A percentile compares a stretch with the other conserved stretches of the same genome.
Evolutionary conservation across 1,284 basidiomycete species (phyloP).

Genomic region (Ceratobasidium sp.): DNA sequence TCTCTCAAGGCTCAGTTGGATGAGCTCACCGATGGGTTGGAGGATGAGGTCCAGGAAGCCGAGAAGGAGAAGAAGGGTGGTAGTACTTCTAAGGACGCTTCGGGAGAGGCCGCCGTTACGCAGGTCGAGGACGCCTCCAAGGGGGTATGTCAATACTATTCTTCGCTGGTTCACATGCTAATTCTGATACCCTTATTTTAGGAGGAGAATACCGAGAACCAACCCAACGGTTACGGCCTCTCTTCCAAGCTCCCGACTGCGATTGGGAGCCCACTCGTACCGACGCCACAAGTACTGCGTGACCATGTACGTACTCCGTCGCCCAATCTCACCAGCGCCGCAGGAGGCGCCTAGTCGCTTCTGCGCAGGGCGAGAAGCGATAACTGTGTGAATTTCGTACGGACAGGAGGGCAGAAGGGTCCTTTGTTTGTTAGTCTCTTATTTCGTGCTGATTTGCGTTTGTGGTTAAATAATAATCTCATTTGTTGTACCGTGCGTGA

Average conservation of each 20-base stretch:
- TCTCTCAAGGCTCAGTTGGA: constrained; percentile 66
- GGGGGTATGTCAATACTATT: constrained; percentile 1
- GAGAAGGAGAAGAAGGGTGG: constrained; percentile 41
- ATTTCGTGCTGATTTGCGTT: no score
- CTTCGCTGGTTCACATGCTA: neutral
- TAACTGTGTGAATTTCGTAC: neutral
- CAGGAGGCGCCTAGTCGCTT: neutral
- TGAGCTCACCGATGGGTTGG: constrained; percentile 61
- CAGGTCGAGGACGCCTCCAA: constrained; percentile 41
- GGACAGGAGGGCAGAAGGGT: no score
- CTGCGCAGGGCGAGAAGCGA: neutral
- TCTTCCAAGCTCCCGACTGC: constrained; percentile 1
- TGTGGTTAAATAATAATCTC: no score
- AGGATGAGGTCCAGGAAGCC: constrained; percentile 47
- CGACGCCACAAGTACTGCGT: constrained; percentile 3
- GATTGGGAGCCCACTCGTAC: constrained; percentile 14
- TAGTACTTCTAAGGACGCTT: no score
- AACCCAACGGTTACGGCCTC: constrained; percentile 1
- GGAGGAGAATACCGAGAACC: neutral
- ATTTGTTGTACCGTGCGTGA: no score
- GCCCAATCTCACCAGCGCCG: constrained; percentile 21
- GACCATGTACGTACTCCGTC: constrained; percentile 1
- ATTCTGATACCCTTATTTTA: neutral
- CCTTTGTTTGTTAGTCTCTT: no score
- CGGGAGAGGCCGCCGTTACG: constrained; percentile 39